Conservation (phyloP, 139 green algal species). For the Mesotaenium endlicherianum region DNA sequence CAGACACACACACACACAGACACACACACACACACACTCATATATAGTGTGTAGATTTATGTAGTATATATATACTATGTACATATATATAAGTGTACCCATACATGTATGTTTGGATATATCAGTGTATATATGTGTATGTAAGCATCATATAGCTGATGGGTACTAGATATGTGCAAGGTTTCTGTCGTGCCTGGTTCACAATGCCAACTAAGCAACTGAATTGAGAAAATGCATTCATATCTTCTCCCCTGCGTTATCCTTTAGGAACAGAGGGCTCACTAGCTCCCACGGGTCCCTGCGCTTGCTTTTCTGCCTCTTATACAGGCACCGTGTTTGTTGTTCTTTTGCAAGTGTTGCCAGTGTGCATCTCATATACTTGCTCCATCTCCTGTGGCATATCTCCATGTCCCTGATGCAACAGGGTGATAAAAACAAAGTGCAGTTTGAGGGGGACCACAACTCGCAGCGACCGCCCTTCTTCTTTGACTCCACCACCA, state of each 20-base stretch:
- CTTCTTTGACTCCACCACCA: slow-evolving; percentile 78
- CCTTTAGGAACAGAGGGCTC: not conserved
- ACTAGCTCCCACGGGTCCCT: too few relatives aligned
- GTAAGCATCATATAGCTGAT: too few relatives aligned
- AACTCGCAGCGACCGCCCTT: slow-evolving; percentile 80
- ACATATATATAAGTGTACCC: not conserved
- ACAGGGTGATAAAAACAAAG: slow-evolving; percentile 81
- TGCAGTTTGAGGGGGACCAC: slow-evolving; percentile 90
- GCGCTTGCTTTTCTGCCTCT: too few relatives aligned
- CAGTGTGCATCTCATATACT: too few relatives aligned
- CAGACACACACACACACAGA: not conserved
- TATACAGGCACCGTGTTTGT: too few relatives aligned
- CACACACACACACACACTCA: not conserved
- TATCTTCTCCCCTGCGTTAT: not conserved
- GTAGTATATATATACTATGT: slow-evolving; percentile 4
- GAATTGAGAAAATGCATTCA: not conserved
- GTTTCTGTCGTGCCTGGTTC: too few relatives aligned
- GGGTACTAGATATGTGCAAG: too few relatives aligned
- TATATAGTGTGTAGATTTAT: not conserved
- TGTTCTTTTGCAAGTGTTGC: too few relatives aligned
- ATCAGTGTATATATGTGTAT: slow-evolving; percentile 1
- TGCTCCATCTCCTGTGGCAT: too few relatives aligned
- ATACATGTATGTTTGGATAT: not conserved
- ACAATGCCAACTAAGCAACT: not conserved
- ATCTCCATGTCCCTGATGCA: too few relatives aligned